A percentile compares a stretch with the other conserved stretches of the same genome.
phyloP scores from a whole-genome alignment of 805 yeast species.

The Kodamaea lidongshanica region DNA sequence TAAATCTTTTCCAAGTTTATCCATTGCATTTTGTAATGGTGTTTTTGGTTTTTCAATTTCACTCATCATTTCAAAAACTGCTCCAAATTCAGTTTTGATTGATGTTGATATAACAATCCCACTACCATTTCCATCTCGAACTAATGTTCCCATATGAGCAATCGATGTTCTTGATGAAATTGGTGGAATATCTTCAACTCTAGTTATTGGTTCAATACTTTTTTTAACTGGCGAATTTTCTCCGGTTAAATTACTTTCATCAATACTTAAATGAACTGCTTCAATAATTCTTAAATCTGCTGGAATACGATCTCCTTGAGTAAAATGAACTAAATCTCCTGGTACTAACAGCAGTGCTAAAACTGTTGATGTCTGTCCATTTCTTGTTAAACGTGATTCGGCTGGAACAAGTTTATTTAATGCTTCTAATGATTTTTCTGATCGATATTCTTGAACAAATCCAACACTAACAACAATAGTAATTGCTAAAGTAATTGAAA shows the following conservation, averaged over 20 bases:
- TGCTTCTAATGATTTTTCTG: slow-evolving; percentile 92
- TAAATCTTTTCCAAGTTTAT: slow-evolving; percentile 84
- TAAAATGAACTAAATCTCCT: slow-evolving; percentile 86
- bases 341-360: slow-evolving; percentile 88
- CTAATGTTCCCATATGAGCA: slow-evolving; percentile 96
- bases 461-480: slow-evolving; percentile 94
- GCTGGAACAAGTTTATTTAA: slow-evolving; percentile 91
- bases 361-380: slow-evolving; percentile 70
- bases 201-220: slow-evolving; percentile 37
- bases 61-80: slow-evolving; percentile 92
- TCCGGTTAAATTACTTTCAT: slow-evolving; percentile 93
- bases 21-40: slow-evolving; percentile 94
- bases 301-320: slow-evolving; percentile 93
- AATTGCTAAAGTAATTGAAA: slow-evolving; percentile 89
- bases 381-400: slow-evolving; percentile 87
- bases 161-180: slow-evolving; percentile 67
- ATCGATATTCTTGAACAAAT: slow-evolving; percentile 92
- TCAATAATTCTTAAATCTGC: slow-evolving; percentile 84
- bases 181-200: slow-evolving; percentile 36
- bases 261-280: slow-evolving; percentile 75
- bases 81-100: slow-evolving; percentile 84
- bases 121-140: slow-evolving; percentile 89
- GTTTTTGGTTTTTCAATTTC: slow-evolving; percentile 96
- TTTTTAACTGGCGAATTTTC: slow-evolving; percentile 87
- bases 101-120: slow-evolving; percentile 94